Base-by-base conservation (phyloP, 1,284 basidiomycete species). In the Mycosarcoma maydis region DNA sequence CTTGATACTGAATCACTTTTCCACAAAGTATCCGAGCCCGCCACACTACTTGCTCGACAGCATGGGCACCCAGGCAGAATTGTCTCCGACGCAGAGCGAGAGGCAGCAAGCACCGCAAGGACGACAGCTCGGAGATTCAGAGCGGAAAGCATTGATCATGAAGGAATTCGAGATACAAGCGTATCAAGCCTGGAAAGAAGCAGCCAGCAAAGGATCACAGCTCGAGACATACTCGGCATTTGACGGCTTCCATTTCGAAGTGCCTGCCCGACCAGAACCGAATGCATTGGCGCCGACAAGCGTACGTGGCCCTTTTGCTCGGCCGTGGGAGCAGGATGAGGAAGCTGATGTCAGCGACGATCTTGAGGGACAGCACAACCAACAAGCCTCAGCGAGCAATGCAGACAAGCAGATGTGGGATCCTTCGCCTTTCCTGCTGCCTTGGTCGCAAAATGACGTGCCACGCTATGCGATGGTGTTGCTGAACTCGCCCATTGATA, bases 1-100 rank as follows among this genome's bases (percentile, higher is more conserved):
- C 11, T 51, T 81, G 23, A 58, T 77, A 9, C 52, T 81, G 37
- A 81, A 81, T 46, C 79, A 81, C 44, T 80, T 81, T 48, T 76
- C 74, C 16, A 71, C 75, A 17, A 65, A 69, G 32, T 77, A 68
- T 36, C 59, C 68, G 6, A 62, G 73, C 24, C 70, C 75, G 11
- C 59, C 64, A 33, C 56, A 70, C 41, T 61, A 65, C 22, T 29
- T 70, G 16, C 53, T 59, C 37, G 64, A 58, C 45, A 57, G 30
- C 3, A n/a, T 39, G 11, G 71, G 55, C 19, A 59, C 39, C 22
- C 43, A 37, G 8, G 39, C 19, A 6, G 45, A 44, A 11, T 47
- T 51, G 33, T 19, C 41, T 20, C 23, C 20, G 16, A 22, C 32
- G 30, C 48, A 48, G 19, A 19, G 9, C 10, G 33, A n/a, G 6